Base-by-base conservation (phyloP, 1,139 yeast genomes). In the Wickerhamomyces sp. region DNA sequence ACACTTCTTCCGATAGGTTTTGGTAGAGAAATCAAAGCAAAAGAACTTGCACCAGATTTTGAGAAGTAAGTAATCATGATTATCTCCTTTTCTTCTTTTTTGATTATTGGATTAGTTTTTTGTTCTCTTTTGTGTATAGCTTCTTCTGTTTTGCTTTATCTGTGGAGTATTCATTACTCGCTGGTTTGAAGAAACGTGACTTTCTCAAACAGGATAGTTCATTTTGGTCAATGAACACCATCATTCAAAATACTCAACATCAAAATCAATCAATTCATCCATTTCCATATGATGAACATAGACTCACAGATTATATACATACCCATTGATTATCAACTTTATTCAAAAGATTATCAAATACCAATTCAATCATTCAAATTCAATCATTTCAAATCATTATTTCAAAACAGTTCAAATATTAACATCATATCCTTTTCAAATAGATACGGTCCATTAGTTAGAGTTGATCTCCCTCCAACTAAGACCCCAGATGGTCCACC, bases 381-480 rank as follows among this genome's bases (percentile, higher is more conserved):
- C 31, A 41, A 14, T 14, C 31, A 34, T 13, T 26, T 36, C 36
- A 8, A 36, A 29, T 29, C 10, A 23, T 27, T n/a, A 27, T 37
- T 45, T 36, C 32, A 34, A 39, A 37, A 40, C 34, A 29, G 23
- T 34, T 40, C 43, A 42, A 38, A 14, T 42, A 49, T 47, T 51
- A 55, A 55, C 55, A 55, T 37, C 27, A 37, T 18, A 10, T 39
- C 13, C 34, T 46, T 33, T 39, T 29, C 15, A 6, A n/a, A 34
- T 43, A 80, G 86, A 62, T 79, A 63, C 55, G 90, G 90, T 41
- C 77, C 76, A 53, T 67, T 83, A 43, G 79, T 80, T 45, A 74
- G 87, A 63, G 78, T 84, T 50, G 87, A 79, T 56, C 79, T 83
- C 47, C 84, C 88, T 34, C 87, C 88, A 45, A 84, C 88, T 47